Conservation (phyloP, 306 rosid genomes). For the Gleditsia sinensis region DNA sequence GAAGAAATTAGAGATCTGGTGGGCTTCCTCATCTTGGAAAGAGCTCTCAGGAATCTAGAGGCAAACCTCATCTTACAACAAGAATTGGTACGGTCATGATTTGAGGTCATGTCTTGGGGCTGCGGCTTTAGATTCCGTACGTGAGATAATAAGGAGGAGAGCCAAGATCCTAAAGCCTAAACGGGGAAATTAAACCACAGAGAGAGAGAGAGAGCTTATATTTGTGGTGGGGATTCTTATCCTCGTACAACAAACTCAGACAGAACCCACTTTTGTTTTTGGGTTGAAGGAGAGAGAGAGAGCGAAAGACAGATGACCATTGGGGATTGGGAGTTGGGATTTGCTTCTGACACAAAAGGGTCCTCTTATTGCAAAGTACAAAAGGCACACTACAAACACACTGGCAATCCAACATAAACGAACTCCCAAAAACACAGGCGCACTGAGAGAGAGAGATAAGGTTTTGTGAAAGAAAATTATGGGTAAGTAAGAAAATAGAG, state of each 20-base stretch:
- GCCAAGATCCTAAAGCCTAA: neutral
- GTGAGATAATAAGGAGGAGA: neutral
- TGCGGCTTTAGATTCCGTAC: too few relatives aligned
- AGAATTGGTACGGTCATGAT: neutral
- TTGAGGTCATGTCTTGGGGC: neutral
- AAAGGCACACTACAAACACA: too few relatives aligned
- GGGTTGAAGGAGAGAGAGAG: neutral
- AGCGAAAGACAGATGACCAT: neutral
- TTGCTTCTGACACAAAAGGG: slow-evolving; percentile 9
- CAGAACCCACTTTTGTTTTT: neutral
- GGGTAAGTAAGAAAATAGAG: too few relatives aligned
- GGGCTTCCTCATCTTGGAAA: neutral
- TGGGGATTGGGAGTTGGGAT: neutral
- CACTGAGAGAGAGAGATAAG: too few relatives aligned
- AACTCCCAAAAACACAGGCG: too few relatives aligned
- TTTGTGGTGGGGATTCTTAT: neutral
- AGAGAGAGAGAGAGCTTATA: neutral
- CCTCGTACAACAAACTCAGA: slow-evolving; percentile 4
- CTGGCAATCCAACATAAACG: neutral
- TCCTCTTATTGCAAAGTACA: neutral
- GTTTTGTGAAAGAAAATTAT: neutral
- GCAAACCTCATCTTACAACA: neutral
- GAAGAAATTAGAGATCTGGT: too few relatives aligned
- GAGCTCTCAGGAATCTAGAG: neutral
- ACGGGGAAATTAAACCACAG: neutral